Conservation (phyloP, 2,329 filamentous ascomycete species). For the Botryotinia globosa region DNA sequence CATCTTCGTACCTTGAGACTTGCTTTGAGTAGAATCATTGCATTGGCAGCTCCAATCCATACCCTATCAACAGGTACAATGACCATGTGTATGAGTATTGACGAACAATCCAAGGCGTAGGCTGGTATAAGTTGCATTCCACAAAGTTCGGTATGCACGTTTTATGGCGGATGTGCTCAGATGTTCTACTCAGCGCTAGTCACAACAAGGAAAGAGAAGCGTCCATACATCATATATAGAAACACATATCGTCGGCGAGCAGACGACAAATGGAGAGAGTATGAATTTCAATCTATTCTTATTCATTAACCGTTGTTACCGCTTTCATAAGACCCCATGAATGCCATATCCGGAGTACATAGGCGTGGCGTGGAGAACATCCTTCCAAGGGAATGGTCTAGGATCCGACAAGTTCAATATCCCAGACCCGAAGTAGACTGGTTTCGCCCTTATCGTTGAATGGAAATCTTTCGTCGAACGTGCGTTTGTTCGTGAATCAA, state of each 20-base stretch:
- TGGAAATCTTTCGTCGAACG: conserved; percentile 7
- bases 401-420: conserved; percentile 1
- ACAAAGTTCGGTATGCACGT: background rate
- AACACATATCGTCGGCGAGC: background rate
- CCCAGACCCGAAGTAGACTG: background rate
- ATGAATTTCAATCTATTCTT: background rate
- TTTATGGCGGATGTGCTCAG: background rate
- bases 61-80: background rate
- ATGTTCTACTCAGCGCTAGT: background rate
- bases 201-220: conserved; percentile 2
- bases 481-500: conserved; percentile 4
- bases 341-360: background rate
- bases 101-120: background rate
- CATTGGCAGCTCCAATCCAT: background rate
- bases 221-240: background rate
- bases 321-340: background rate
- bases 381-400: background rate
- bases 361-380: conserved; percentile 5
- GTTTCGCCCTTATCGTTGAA: conserved; percentile 11
- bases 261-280: background rate
- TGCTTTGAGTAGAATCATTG: background rate
- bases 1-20: background rate
- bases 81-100: background rate
- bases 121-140: background rate
- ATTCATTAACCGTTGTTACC: background rate